Evolutionary conservation across 2,329 filamentous ascomycete species (phyloP), one percentile per base, ranked within the genome.

Genomic region (Plectosphaerella plurivora): DNA sequence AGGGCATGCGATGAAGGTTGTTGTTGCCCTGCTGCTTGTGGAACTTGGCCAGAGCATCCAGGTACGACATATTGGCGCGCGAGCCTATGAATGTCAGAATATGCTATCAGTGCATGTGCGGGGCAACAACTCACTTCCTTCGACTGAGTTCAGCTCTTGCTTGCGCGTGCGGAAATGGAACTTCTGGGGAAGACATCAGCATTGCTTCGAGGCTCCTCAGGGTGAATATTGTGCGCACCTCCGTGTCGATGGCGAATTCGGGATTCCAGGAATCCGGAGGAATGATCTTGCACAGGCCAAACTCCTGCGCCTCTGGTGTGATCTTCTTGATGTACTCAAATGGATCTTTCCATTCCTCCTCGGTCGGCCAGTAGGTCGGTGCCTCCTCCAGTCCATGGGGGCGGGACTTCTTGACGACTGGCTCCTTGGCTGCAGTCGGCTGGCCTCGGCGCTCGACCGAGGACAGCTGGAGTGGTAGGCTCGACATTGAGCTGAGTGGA

Each of bases 151-250:
- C 56, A 99, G 78, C 70, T 97, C 93, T 69, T 99, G 94, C 68
- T 95, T 91, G 66, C 94, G 84, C 14, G 94, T 99, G 59, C 91
- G 86, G 67, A 99, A 99, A 69, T 99, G 94, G 65, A 99, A 99
- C 71, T 86, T 89, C 92, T 97, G 65, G 35, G 55, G 11, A 53
- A 28, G 46, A 49, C 14, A 18, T 33, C 28, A 24, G 3, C 9
- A 24, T 49, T 9, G 36, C 16, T 14, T 25, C 25, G 28, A 35
- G 18, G n/a, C n/a, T 10, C 11, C 4, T 47, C 5, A 5, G 22
- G 5, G 9, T 7, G 45, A 14, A 39, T 24, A 36, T 14, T 8
- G 25, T 14, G 36, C 68, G 45, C 60, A 97, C 93, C 84, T 97
- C 91, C 20, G 93, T 97, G 66, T 99, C 91, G 64, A 99, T 95